Base-by-base conservation (phyloP, 441 rosid species). In the Pelargonium hybrid region DNA sequence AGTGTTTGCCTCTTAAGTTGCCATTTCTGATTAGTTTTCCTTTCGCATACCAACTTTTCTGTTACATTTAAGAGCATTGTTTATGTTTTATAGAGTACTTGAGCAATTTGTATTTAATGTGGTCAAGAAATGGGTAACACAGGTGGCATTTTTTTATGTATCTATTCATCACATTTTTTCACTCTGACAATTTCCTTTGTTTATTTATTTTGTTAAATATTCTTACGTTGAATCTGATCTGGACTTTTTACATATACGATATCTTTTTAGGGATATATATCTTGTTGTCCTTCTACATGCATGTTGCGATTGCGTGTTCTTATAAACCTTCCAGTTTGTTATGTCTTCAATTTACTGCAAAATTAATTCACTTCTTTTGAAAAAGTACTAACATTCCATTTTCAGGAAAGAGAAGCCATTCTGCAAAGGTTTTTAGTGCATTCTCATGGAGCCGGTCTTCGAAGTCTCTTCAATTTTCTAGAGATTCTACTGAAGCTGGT, bases 401-500 rank as follows among this genome's bases (percentile, higher is more conserved):
- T 39, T n/a, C 88, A 93, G 98, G 93, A 75, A 90, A 87, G 80
- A 83, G 85, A 78, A 91, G 92, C 79, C 81, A 78, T 68, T 91
- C 97, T 43, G 86, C 95, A 2, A 91, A 88, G 84, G 98, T 91
- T 63, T 88, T 93, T 75, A 91, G 89, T 82, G 91, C 95, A 39
- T 79, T 93, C 76, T 84, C 96, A 48, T 87, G 97, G 97, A 90
- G 84, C 70, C 85, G 97, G 98, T 88, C 98, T 75, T 91, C 92
- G 34, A 91, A 82, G 86, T 78, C 87, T 20, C 87, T 87, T 79
- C 94, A 86, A 67, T 45, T 68, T 70, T 63, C 84, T 25, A 83
- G 78, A 78, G 90, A 83, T 71, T 77, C 82, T 74, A 13, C 75
- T 45, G 78, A 74, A 56, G 63, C 65, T 64, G 74, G 69, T 77